phyloP scores from a whole-genome alignment of 345 rosid genomes.

The Odontarrhena argentea region DNA sequence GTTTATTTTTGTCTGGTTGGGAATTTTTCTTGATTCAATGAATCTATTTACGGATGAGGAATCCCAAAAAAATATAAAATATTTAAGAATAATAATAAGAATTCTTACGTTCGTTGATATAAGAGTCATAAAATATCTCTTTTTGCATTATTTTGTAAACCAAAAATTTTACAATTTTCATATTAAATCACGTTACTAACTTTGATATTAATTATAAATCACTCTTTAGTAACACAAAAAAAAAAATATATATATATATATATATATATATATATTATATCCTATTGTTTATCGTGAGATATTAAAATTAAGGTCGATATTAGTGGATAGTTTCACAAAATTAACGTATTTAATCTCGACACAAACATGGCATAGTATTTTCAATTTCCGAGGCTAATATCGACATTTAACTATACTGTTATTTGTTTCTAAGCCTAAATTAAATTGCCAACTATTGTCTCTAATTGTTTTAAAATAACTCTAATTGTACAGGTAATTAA shows the following conservation, averaged over 20 bases:
- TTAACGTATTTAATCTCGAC: background rate
- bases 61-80: background rate
- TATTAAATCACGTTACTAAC: too few relatives aligned
- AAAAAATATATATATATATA: too few relatives aligned
- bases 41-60: conserved; percentile 39
- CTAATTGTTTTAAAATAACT: too few relatives aligned
- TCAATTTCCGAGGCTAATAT: background rate
- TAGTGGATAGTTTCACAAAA: background rate
- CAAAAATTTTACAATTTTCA: too few relatives aligned
- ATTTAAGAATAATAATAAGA: background rate
- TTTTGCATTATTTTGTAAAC: background rate
- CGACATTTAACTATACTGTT: background rate
- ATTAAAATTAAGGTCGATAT: too few relatives aligned
- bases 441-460: too few relatives aligned
- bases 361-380: background rate
- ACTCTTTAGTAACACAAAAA: too few relatives aligned
- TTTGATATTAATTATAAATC: too few relatives aligned
- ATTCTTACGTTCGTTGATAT: conserved; percentile 4
- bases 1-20: conserved; percentile 34
- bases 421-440: too few relatives aligned
- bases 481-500: too few relatives aligned
- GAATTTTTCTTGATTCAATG: conserved; percentile 34
- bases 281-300: too few relatives aligned
- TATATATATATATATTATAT: too few relatives aligned
- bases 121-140: background rate